Conservation (phyloP, 257 asterid species). For the Nicotiana otophora region DNA sequence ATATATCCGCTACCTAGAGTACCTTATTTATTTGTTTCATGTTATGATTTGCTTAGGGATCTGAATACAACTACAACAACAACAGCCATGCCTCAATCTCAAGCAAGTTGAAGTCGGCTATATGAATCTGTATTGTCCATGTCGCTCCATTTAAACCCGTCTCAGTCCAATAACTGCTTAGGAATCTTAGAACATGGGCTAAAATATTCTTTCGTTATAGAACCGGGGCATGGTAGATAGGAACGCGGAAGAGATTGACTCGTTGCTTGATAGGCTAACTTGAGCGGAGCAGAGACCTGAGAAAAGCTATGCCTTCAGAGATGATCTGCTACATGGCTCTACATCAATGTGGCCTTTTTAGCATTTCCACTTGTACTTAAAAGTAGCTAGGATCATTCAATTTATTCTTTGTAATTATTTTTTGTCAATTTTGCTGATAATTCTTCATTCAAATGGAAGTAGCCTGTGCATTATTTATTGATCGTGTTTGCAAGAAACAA, state of each 20-base stretch:
- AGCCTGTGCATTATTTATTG: not conserved
- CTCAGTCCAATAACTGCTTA: not conserved
- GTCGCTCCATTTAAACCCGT: not conserved
- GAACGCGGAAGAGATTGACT: not conserved
- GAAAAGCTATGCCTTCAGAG: not conserved
- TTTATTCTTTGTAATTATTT: constrained; percentile 1
- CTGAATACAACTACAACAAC: not conserved
- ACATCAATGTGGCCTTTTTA: not conserved
- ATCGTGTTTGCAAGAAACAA: not conserved
- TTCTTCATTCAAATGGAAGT: not conserved
- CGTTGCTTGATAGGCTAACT: constrained; percentile 1
- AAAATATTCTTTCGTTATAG: not conserved
- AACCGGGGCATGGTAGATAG: not conserved
- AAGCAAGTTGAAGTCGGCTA: not conserved
- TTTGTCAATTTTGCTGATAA: not conserved
- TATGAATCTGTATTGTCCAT: not conserved
- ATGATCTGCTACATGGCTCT: constrained; percentile 8
- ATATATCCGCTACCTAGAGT: not conserved
- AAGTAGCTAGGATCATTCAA: not conserved
- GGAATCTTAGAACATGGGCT: not conserved
- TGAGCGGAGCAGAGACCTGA: not conserved
- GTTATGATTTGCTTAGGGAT: constrained; percentile 3
- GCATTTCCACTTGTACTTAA: constrained; percentile 12
- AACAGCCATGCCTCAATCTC: not conserved
- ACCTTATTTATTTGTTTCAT: not conserved